Conservation (phyloP, 1,139 yeast genomes). For the Debaryomycetaceae sp. region DNA sequence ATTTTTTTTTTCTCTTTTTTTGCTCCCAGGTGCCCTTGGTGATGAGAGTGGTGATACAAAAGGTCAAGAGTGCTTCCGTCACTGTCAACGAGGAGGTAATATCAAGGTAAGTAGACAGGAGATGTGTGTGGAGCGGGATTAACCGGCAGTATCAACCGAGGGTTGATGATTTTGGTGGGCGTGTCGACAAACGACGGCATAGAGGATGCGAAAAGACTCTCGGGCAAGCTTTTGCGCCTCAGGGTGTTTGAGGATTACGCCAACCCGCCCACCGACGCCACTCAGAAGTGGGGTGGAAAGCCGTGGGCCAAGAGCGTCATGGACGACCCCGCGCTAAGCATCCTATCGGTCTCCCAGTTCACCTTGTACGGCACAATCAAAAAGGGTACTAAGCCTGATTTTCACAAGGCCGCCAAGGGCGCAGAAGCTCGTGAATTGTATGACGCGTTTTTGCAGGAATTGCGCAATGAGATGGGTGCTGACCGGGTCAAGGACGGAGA, state of each 20-base stretch:
- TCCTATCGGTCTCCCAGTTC: conserved; percentile 73
- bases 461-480: conserved; percentile 54
- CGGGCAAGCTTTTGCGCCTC: conserved; percentile 61
- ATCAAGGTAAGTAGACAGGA: conserved; percentile 52
- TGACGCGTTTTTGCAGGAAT: conserved; percentile 49
- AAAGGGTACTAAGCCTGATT: conserved; percentile 92
- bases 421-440: conserved; percentile 66
- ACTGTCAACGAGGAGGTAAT: conserved; percentile 67
- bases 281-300: conserved; percentile 58
- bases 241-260: conserved; percentile 65
- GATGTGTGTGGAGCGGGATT: neutral
- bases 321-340: conserved; percentile 34
- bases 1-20: conserved; percentile 1
- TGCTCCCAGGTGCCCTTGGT: neutral
- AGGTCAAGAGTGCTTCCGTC: conserved; percentile 83
- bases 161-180: conserved; percentile 80
- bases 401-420: conserved; percentile 85
- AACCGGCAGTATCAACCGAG: conserved; percentile 53
- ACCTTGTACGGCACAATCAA: conserved; percentile 79
- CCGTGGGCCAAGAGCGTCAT: conserved; percentile 40
- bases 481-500: conserved; percentile 76
- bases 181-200: conserved; percentile 70
- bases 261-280: conserved; percentile 28
- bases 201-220: conserved; percentile 65
- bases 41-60: conserved; percentile 88